phyloP scores from a whole-genome alignment of 1,139 yeast genomes.

The Diutina mesorugosa region DNA sequence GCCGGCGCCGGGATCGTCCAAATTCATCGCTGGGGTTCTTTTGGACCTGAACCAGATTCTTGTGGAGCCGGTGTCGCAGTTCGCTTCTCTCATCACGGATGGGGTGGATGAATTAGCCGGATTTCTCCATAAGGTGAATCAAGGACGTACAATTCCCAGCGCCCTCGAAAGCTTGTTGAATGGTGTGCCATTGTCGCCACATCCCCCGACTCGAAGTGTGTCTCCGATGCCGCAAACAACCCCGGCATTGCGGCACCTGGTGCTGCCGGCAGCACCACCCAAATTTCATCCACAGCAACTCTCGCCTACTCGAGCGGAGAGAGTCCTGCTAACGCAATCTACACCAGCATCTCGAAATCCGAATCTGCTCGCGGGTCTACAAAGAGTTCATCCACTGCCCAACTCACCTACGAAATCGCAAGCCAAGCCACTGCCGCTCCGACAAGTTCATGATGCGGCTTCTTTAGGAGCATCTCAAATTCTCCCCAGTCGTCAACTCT shows the following conservation, averaged over 20 bases:
- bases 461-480: neutral
- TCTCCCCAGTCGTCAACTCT: neutral
- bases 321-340: neutral
- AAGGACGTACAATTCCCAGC: neutral
- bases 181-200: neutral
- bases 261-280: neutral
- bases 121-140: neutral
- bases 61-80: neutral
- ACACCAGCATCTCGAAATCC: neutral
- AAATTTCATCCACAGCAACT: neutral
- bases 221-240: neutral
- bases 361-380: neutral
- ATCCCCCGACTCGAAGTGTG: neutral
- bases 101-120: neutral
- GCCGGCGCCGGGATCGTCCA: neutral
- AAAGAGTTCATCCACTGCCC: neutral
- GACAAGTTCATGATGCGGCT: neutral
- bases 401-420: neutral
- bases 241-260: neutral
- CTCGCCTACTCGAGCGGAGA: neutral
- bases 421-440: neutral
- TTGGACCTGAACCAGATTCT: neutral
- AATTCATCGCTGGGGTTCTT: neutral
- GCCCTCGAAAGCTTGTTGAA: neutral
- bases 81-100: neutral